Base-by-base conservation (phyloP, 2,329 filamentous ascomycete species). In the Exophiala dermatitidis region DNA sequence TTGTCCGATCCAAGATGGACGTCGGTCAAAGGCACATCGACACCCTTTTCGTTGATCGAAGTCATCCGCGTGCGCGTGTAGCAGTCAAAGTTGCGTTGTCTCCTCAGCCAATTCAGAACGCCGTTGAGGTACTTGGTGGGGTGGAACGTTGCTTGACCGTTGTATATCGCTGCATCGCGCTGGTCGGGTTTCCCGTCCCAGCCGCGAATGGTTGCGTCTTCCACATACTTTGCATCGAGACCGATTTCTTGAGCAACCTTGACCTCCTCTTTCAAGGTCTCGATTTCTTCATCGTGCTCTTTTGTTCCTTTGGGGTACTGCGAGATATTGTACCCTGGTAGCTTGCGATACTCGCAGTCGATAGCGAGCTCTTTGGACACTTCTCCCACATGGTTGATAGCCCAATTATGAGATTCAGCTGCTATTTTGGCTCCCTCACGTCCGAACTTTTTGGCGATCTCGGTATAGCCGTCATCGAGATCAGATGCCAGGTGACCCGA, bases 91-190 rank as follows among this genome's bases (percentile, higher is more conserved):
- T 77, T 76, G 5, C 71, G 68, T 59, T 80, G 77, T 12, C 73
- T 54, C 31, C 71, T 67, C 12, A 82, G 70, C 69, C 75, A 80
- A 5, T 71, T 67, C 2, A 82, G 68, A 1, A 82, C 63, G 4
- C 77, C 78, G 36, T 73, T 66, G 0, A 80, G 65, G 59, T 82
- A 82, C 58, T 74, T 75, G 2, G 78, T 82, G 0, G 78, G 78
- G 51, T 81, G 78, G 62, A 81, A 81, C 0, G 77, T 74, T 0
- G 76, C 78, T 59, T 82, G 77, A 10, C 70, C 65, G 1, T 62
- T 51, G 48, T 73, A 74, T 3, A 81, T 63, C 2, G 72, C 70
- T 2, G 73, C 78, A 50, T 73, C 77, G 33, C 77, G 73, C 59
- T 80, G 77, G 48, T 80, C 75, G 0, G 72, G 63, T 4, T 66